Evolutionary conservation across 2,329 filamentous ascomycete species (phyloP).

Genomic region (Scytalidium lignicola): DNA sequence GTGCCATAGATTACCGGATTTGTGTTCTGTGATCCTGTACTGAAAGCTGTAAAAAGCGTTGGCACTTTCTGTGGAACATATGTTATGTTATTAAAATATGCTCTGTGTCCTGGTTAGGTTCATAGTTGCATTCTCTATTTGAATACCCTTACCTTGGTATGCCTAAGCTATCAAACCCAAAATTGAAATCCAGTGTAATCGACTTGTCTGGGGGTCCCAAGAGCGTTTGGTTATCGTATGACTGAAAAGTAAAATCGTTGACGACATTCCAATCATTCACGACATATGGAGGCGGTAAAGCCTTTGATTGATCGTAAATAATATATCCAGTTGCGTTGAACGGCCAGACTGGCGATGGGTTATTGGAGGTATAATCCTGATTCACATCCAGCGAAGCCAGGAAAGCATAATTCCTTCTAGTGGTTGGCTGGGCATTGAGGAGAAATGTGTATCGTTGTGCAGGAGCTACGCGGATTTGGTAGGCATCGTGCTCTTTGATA

Average conservation of each 20-base stretch:
- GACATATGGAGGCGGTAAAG: conserved; percentile 43
- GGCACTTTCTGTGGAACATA: conserved; percentile 73
- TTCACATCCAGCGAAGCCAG: conserved; percentile 29
- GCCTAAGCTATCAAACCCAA: conserved; percentile 9
- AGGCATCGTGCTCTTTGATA: conserved; percentile 27
- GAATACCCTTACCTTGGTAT: conserved; percentile 10
- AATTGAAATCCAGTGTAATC: conserved; percentile 14
- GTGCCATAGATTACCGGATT: conserved; percentile 58
- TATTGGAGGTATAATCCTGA: conserved; percentile 24
- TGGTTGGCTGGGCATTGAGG: conserved; percentile 37
- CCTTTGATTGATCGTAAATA: conserved; percentile 44
- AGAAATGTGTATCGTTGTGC: conserved; percentile 43
- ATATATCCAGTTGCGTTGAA: conserved; percentile 55
- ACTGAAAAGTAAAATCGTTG: too few relatives aligned
- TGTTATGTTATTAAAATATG: conserved; percentile 61
- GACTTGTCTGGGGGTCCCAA: conserved; percentile 1
- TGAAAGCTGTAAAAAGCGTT: conserved; percentile 68
- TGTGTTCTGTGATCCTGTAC: conserved; percentile 20
- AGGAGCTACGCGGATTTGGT: conserved; percentile 37
- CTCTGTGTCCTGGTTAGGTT: neutral
- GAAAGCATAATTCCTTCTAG: conserved; percentile 21
- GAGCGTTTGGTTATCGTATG: conserved; percentile 1
- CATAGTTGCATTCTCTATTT: neutral
- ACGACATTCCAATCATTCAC: conserved; percentile 38
- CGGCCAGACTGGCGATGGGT: too few relatives aligned